Evolutionary conservation across 352 stramenopile genomes (phyloP).

Genomic region (Globisporangium uncinulatum): DNA sequence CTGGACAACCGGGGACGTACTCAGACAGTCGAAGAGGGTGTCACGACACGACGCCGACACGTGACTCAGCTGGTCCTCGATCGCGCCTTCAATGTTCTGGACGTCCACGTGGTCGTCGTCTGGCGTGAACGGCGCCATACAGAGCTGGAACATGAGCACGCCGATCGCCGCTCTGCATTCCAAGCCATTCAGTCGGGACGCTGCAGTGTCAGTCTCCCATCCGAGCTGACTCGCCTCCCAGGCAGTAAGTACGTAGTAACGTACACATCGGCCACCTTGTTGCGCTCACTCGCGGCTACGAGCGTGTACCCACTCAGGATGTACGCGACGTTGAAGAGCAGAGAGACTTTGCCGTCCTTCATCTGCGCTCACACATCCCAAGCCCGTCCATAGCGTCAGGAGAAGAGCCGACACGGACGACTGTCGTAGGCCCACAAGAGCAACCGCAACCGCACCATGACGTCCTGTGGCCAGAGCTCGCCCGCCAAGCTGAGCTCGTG

Average conservation of each 20-base stretch:
- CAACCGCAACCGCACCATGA: too few species aligned
- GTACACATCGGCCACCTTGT: conserved; percentile 42
- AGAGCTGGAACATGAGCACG: conserved; percentile 58
- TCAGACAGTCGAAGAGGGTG: conserved; percentile 43
- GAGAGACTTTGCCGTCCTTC: conserved; percentile 26
- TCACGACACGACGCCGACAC: conserved; percentile 34
- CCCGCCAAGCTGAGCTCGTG: conserved; percentile 44
- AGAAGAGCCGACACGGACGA: too few species aligned
- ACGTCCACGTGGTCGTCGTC: conserved; percentile 19
- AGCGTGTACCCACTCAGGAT: conserved; percentile 47
- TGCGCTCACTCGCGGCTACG: conserved; percentile 31
- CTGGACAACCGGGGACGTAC: conserved; percentile 17
- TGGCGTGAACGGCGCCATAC: conserved; percentile 31
- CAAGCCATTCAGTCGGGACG: too few species aligned
- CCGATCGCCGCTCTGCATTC: conserved; percentile 38
- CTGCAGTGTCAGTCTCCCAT: background rate
- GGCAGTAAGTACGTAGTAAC: conserved; percentile 7
- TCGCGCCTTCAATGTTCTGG: conserved; percentile 25
- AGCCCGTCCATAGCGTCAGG: background rate
- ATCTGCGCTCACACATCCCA: conserved; percentile 17
- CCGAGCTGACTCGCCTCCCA: too few species aligned
- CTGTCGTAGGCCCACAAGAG: too few species aligned
- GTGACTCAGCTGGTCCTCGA: conserved; percentile 47
- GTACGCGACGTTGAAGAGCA: conserved; percentile 35
- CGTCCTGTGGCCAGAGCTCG: conserved; percentile 39